phyloP scores from a whole-genome alignment of 1,284 basidiomycete genomes.

The Melampsora larici-populina region DNA sequence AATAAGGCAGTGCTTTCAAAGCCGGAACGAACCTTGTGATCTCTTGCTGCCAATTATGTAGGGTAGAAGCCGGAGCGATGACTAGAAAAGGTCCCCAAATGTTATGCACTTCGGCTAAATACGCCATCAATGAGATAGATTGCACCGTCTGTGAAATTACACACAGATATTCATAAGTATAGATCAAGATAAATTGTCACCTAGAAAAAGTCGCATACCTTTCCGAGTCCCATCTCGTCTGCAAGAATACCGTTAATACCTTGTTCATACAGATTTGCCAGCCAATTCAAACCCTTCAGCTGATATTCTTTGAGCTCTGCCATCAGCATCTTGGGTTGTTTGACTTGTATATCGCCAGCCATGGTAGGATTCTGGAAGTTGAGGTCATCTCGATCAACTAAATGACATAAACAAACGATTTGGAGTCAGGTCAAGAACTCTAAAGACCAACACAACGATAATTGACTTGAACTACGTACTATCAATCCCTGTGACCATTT shows the following conservation, averaged over 20 bases:
- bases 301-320: constrained; percentile 98
- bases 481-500: constrained; percentile 45
- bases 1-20: constrained; percentile 93
- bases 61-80: constrained; percentile 92
- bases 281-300: constrained; percentile 96
- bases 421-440: background rate
- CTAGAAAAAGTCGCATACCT: constrained; percentile 65
- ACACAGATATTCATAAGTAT: constrained; percentile 11
- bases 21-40: constrained; percentile 89
- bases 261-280: constrained; percentile 96
- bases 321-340: constrained; percentile 94
- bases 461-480: constrained; percentile 29
- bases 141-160: constrained; percentile 77
- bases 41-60: constrained; percentile 99
- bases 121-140: constrained; percentile 93
- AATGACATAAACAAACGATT: background rate
- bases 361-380: constrained; percentile 99
- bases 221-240: constrained; percentile 97
- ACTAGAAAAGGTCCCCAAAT: constrained; percentile 99
- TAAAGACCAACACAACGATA: background rate
- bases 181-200: background rate
- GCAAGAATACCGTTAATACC: constrained; percentile 98
- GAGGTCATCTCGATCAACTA: constrained; percentile 91
- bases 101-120: constrained; percentile 94
- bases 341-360: constrained; percentile 76